Base-by-base conservation (phyloP, 2,329 filamentous ascomycete species). In the Penicillium sp. region DNA sequence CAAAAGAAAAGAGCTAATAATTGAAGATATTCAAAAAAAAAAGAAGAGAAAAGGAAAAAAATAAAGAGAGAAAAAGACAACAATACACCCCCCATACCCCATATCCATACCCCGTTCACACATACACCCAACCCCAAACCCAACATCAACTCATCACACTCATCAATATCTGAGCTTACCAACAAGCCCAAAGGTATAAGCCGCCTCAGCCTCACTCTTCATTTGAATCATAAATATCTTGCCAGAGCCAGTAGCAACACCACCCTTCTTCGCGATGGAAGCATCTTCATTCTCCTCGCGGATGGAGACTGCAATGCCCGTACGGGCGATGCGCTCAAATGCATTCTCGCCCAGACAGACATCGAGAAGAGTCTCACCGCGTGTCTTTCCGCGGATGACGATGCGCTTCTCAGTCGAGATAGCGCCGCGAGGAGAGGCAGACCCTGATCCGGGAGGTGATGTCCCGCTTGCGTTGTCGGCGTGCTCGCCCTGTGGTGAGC, bases 241-340 rank as follows among this genome's bases (percentile, higher is more conserved):
- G 41, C 81, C 82, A 60, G 78, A 79, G 29, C 81, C 82, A 33
- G 79, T 80, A 5, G 85, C 82, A 34, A 87, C 85, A 27, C 85
- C 86, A 4, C 80, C 81, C 51, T 81, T 77, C 31, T 78, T 78
- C 0, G 83, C 80, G 49, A 81, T 73, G 25, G 84, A 84, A 25
- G 84, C 80, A 60, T 84, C 84, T 61, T 87, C 84, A 48, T 86
- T 86, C 65, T 91, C 87, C 72, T 94, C 89, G 86, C 91, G 94
- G 36, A 97, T 88, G 63, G 89, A 92, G 55, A 96, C 87, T 1
- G 94, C 90, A 67, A 97, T 93, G 46, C 92, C 92, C 34, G 90
- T 89, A 63, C 89, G 85, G 5, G 91, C 92, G 59, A 96, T 85
- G 19, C 90, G 81, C 64, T 92, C 89, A 75, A 96, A 95, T 69